phyloP scores from a whole-genome alignment of 352 stramenopile species.

The Phytophthora megakarya region DNA sequence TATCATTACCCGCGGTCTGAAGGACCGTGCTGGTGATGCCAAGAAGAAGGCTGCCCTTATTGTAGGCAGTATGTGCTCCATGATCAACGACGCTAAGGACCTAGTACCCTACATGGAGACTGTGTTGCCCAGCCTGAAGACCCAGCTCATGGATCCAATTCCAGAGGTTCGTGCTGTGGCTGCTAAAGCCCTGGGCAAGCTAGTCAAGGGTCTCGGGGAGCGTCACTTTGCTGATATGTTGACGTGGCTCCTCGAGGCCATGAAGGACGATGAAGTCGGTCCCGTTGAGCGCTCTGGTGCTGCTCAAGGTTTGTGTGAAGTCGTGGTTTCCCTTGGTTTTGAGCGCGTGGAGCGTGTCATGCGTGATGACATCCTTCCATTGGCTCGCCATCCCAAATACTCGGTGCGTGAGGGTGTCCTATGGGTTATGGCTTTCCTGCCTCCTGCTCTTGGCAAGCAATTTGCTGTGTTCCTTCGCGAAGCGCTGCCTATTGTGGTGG shows the following conservation, averaged over 20 bases:
- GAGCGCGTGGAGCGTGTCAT: conserved; percentile 78
- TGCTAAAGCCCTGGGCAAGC: conserved; percentile 94
- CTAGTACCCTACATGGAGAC: conserved; percentile 98
- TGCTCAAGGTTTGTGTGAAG: conserved; percentile 97
- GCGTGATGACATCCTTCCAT: conserved; percentile 95
- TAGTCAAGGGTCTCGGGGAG: conserved; percentile 96
- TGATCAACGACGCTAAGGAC: conserved; percentile 98
- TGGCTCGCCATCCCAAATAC: conserved; percentile 93
- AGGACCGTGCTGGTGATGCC: conserved; percentile 95
- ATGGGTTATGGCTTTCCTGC: conserved; percentile 99
- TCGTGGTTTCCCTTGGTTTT: conserved; percentile 87
- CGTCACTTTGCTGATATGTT: conserved; percentile 96
- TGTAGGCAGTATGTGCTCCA: conserved; percentile 98
- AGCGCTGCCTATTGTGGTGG: conserved; percentile 96
- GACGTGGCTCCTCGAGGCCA: conserved; percentile 96
- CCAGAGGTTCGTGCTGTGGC: conserved; percentile 94
- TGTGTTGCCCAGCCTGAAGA: conserved; percentile 97
- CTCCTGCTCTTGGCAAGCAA: conserved; percentile 91
- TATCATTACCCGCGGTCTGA: conserved; percentile 98
- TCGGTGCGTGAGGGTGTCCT: conserved; percentile 98
- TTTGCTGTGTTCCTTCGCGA: conserved; percentile 95
- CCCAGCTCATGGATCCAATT: conserved; percentile 92
- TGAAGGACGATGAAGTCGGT: conserved; percentile 92
- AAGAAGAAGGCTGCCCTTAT: conserved; percentile 99
- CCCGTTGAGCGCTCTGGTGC: conserved; percentile 98